Conservation (phyloP, 768 basidiomycete species). For the Piloderma croceum region DNA sequence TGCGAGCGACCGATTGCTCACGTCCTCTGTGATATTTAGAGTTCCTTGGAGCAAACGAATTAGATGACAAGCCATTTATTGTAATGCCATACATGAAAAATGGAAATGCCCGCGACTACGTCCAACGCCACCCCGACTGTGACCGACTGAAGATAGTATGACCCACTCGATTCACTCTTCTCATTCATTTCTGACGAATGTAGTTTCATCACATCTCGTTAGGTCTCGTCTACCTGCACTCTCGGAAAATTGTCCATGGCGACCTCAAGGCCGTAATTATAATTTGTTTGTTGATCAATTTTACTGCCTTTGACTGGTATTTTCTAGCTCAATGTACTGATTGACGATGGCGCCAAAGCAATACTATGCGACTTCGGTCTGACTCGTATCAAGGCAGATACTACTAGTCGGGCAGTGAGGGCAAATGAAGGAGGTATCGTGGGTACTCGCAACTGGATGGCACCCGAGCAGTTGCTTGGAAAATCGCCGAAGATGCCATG, state of each 20-base stretch:
- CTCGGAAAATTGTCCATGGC: no score
- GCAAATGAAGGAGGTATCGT: slow-evolving; percentile 21
- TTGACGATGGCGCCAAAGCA: slow-evolving; percentile 18
- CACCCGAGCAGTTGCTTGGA: no score
- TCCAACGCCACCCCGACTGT: slow-evolving; percentile 12
- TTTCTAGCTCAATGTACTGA: slow-evolving; percentile 18
- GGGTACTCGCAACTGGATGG: slow-evolving; percentile 24
- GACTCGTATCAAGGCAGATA: slow-evolving; percentile 22
- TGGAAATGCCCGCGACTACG: slow-evolving; percentile 17
- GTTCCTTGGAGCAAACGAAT: no score
- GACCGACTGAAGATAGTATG: slow-evolving; percentile 19
- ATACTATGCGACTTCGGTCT: slow-evolving; percentile 25
- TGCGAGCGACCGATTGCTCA: background rate
- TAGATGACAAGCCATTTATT: slow-evolving; percentile 23
- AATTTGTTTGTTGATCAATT: background rate
- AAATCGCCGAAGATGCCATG: slow-evolving; percentile 8
- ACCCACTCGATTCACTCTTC: background rate
- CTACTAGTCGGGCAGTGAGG: slow-evolving; percentile 12
- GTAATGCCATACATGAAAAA: slow-evolving; percentile 21
- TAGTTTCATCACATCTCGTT: slow-evolving; percentile 21
- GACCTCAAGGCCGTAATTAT: slow-evolving; percentile 20
- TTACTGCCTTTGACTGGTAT: background rate
- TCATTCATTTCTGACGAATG: background rate
- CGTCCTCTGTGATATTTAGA: slow-evolving; percentile 21
- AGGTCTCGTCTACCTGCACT: slow-evolving; percentile 19